Base-by-base conservation (phyloP, 805 yeast genomes). In the Candida railenensis region DNA sequence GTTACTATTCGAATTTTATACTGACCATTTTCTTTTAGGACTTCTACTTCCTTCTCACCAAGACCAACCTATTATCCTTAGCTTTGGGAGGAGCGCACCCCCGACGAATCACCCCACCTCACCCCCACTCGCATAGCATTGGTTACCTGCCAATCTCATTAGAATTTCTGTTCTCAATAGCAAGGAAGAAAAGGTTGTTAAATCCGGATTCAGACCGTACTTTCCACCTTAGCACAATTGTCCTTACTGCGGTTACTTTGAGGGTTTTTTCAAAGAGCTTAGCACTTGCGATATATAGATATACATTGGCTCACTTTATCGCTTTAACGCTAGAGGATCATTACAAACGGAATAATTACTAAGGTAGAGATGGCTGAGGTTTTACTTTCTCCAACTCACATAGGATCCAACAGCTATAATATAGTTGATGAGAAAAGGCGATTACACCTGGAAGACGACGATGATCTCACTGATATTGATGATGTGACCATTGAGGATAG, bases 401-500 rank as follows among this genome's bases (percentile, higher is more conserved):
- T 40, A 11, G 43, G 43, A 4, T 8, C 37, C 19, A 15, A n/a
- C 19, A 33, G 36, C 36, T 33, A 8, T 15, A 33, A 33, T 15
- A 25, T 25, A 5, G 30, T 25, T 11, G 15, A 8, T 33, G 36
- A 33, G 7, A 33, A 33, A 15, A 33, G 36, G 30, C n/a, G 15
- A 15, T 33, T 15, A 33, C 36, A 33, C 19, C 37, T 39, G 1
- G 46, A 51, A 4, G 43, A 22, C 22, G 48, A 42, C 12, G 30
- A 12, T 34, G 49, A 36, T 46, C 40, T 8, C 37, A 21, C 37
- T 20, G 45, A 43, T 20, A 44, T 22, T 30, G 48, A 39, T 34
- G 42, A 16, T 18, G 32, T 15, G 21, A 37, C 21, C 41, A 30
- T 25, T 39, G 46, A 34, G 28, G 33, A 43, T 20, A 34, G 14